Percentiles rank a stretch among this genome's conserved stretches.
These are phyloP conservation scores for Xylariaceae sp. DNA, from an alignment of 2,329 filamentous ascomycete species.

Conservation along the genomic window DNA sequence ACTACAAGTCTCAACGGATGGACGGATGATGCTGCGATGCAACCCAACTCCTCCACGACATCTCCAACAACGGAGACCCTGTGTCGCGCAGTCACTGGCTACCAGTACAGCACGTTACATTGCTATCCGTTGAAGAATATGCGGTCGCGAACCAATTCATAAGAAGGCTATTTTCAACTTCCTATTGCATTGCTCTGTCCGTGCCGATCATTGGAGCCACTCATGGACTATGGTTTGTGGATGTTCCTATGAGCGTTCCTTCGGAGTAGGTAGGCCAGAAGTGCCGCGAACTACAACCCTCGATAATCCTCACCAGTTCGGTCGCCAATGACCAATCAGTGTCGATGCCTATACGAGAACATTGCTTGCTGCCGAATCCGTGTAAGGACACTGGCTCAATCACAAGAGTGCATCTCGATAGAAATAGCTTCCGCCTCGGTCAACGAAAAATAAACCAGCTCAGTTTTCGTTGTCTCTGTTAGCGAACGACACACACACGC, in stretches of 20 bases:
- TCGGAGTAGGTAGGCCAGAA: background rate
- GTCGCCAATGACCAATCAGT: constrained; percentile 16
- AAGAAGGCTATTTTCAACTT: constrained; percentile 7
- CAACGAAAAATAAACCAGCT: too few relatives aligned
- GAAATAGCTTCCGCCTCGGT: too few relatives aligned
- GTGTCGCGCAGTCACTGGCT: constrained; percentile 17
- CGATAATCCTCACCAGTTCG: constrained; percentile 8
- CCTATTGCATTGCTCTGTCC: constrained; percentile 1
- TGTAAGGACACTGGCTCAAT: constrained; percentile 1
- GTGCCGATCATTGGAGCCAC: constrained; percentile 11
- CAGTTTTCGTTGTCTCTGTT: too few relatives aligned
- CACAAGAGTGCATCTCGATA: background rate
- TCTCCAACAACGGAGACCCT: constrained; percentile 16
- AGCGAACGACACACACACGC: too few relatives aligned
- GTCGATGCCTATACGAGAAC: background rate
- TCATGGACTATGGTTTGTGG: constrained; percentile 4
- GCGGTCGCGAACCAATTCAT: constrained; percentile 9
- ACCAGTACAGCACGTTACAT: constrained; percentile 11
- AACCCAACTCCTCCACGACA: constrained; percentile 13
- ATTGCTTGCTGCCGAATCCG: constrained; percentile 10
- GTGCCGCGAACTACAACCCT: constrained; percentile 6
- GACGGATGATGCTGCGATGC: constrained; percentile 14
- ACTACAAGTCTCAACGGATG: constrained; percentile 15
- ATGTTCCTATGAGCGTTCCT: constrained; percentile 1
- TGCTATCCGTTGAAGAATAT: constrained; percentile 11